Base-by-base conservation (phyloP, 2,329 filamentous ascomycete species). In the Scytalidium lignicola region DNA sequence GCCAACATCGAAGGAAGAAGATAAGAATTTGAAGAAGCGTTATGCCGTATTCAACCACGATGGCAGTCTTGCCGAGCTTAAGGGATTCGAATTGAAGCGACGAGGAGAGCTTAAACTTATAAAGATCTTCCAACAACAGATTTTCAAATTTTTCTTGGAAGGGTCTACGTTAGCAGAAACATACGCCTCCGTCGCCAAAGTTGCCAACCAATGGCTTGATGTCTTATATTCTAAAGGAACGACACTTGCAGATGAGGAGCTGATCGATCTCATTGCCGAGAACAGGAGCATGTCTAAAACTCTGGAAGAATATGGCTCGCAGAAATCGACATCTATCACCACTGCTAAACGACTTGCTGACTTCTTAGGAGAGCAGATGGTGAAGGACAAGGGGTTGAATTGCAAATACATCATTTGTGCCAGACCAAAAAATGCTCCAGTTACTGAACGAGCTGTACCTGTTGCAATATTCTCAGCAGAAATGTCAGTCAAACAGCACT, bases 21-120 rank as follows among this genome's bases (percentile, higher is more conserved):
- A 97, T 73, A 99, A 97, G 75, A 99, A 99, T 69, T 76, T 99
- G 79, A 99, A 99, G 74, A 99, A 99, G 72, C 84, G 93, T 63
- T 99, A 99, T 65, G 93, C 95, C 39, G 93, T 99, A 3, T 99
- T 99, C 79, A 99, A 99, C 62, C 88, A 97, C 54, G 93, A 99
- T 61, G 93, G 95, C 37, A 95, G 86, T 67, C 75, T 99, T 46
- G 93, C 93, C 13, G 93, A 99, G 65, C 69, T 99, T 63, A 99
- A 99, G 65, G 93, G 93, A 5, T 99, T 99, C 63, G 93, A 99
- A 63, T 85, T 99, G 57, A 99, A 99, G 74, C 85, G 93, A 65
- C 82, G 93, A 80, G 93, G 93, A 75, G 93, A 99, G 71, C 74
- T 99, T 59, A 99, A 99, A 72, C 84, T 99, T 59, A 99, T 99